These are phyloP conservation scores for Aspergillus affinis DNA, from an alignment of 495 filamentous ascomycete species.

Conservation along the genomic window DNA sequence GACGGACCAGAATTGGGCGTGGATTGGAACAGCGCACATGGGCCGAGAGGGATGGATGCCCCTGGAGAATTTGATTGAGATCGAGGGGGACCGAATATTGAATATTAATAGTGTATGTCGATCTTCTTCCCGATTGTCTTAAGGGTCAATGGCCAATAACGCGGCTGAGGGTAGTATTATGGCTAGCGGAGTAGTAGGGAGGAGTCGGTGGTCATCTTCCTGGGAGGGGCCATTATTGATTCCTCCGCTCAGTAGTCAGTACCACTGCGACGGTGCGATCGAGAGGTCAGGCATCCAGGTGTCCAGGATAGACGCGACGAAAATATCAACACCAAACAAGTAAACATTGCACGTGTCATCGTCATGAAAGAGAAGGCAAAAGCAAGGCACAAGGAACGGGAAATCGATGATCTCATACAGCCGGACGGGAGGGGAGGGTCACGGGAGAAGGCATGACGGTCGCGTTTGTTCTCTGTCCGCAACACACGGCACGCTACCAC, in stretches of 20 bases:
- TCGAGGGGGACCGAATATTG: background rate
- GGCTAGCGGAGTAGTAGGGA: too few relatives aligned
- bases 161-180: too few relatives aligned
- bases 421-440: background rate
- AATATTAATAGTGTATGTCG: background rate
- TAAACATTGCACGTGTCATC: background rate
- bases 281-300: background rate
- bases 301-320: background rate
- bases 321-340: background rate
- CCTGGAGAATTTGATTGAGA: background rate
- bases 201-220: background rate
- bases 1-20: background rate
- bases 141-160: too few relatives aligned
- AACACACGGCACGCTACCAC: background rate
- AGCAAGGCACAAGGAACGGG: background rate
- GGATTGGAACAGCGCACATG: slow-evolving; percentile 11
- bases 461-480: too few relatives aligned
- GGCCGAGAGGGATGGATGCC: slow-evolving; percentile 3
- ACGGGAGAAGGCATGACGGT: too few relatives aligned
- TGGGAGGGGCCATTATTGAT: background rate
- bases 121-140: background rate
- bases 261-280: background rate
- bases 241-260: background rate
- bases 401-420: background rate
- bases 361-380: background rate